Evolutionary conservation across 805 yeast species (phyloP), one percentile per base, ranked within the genome.

Genomic region (Schizosaccharomyces lindneri): DNA sequence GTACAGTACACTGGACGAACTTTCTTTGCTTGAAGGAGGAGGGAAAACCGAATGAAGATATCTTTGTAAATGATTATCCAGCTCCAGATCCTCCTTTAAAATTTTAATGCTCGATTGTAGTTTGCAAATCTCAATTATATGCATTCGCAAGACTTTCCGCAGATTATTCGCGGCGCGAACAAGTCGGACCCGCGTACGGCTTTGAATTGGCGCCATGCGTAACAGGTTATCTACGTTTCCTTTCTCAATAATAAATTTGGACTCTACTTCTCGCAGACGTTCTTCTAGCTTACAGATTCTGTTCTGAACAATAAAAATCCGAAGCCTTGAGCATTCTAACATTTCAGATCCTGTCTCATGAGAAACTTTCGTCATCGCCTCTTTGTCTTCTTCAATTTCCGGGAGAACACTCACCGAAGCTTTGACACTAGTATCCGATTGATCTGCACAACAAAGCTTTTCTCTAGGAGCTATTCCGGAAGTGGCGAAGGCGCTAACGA

Each of bases 401-500:
- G 62, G 59, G 48, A 59, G 43, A 29, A 19, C 27, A 5, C 62
- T 27, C 29, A 21, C 39, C n/a, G 59, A 36, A 61, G 55, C 60
- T 24, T 27, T 19, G 51, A 55, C n/a, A 24, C 55, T 43, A 15
- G 13, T 21, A 48, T 60, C 36, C n/a, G 39, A 24, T 31, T 17
- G 7, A 39, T 46, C 61, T n/a, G 19, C 48, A 51, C 27, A 24
- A 7, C 29, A 21, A 27, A 55, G 29, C 21, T n/a, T 27, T n/a
- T 64, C 66, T 21, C 62, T 63, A 24, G 64, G 43, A 24, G 61
- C 61, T 7, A 71, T 60, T 6, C 65, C 63, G 61, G 76, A 74
- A 1, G 76, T 70, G 46, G 74, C 75, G 62, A 79, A 68, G 0
- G 82, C 74, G 0, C 81, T 75, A 6, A 79, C 71, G 64, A 73